A percentile compares a stretch with the other conserved stretches of the same genome.
These are phyloP conservation scores for Pseudocercospora pini-densiflorae DNA, from an alignment of 2,329 filamentous ascomycete genomes.

Conservation along the genomic window DNA sequence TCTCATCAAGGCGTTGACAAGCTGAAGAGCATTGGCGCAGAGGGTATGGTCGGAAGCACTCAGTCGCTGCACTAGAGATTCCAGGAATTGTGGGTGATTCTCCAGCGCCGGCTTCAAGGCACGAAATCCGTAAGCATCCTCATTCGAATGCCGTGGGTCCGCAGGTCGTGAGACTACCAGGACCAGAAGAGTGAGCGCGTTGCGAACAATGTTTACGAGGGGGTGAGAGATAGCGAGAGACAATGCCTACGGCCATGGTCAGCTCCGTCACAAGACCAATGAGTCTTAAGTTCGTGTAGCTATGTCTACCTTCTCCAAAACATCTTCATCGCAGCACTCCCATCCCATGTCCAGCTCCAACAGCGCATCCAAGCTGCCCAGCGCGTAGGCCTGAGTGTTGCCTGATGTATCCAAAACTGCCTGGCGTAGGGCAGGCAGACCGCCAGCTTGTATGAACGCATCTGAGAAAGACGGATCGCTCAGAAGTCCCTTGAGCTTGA, in stretches of 20 bases:
- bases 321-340: constrained; percentile 79
- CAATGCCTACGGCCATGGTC: constrained; percentile 63
- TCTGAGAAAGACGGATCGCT: constrained; percentile 97
- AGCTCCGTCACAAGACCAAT: not conserved
- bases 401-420: constrained; percentile 84
- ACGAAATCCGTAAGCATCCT: constrained; percentile 79
- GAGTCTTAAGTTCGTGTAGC: constrained; percentile 24
- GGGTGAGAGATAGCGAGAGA: constrained; percentile 94
- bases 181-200: constrained; percentile 95
- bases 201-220: constrained; percentile 93
- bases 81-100: constrained; percentile 90
- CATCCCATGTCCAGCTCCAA: constrained; percentile 98
- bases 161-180: constrained; percentile 86
- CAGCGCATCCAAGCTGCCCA: constrained; percentile 84
- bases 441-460: constrained; percentile 89
- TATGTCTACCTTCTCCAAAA: constrained; percentile 66
- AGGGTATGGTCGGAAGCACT: constrained; percentile 94
- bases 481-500: constrained; percentile 94
- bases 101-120: constrained; percentile 91
- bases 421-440: constrained; percentile 77
- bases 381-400: constrained; percentile 93
- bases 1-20: constrained; percentile 93
- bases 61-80: constrained; percentile 88
- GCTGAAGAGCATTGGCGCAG: constrained; percentile 91
- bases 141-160: constrained; percentile 47